These are phyloP conservation scores for Neurospora sp. DNA, from an alignment of 495 filamentous ascomycete species.

Conservation along the genomic window DNA sequence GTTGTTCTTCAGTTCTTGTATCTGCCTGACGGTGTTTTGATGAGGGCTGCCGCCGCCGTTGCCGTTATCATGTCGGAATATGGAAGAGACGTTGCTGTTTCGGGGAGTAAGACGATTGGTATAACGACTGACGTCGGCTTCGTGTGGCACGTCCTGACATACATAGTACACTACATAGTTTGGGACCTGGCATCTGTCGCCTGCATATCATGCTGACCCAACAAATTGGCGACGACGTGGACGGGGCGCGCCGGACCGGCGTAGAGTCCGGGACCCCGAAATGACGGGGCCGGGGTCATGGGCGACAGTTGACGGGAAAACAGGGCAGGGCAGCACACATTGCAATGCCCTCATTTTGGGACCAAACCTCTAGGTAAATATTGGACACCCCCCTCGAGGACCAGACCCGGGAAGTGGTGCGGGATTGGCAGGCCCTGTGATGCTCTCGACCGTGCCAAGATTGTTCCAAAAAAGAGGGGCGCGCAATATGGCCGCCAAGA, in stretches of 20 bases:
- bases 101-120: background rate
- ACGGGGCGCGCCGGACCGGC: background rate
- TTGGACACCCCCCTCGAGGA: background rate
- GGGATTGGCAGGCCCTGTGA: background rate
- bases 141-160: too few relatives aligned
- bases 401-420: background rate
- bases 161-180: background rate
- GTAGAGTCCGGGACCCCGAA: background rate
- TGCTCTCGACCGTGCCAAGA: background rate
- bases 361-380: background rate
- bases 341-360: background rate
- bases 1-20: background rate
- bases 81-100: background rate
- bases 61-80: background rate
- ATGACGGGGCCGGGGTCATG: background rate
- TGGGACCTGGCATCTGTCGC: background rate
- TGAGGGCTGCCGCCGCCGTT: background rate
- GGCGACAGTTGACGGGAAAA: background rate
- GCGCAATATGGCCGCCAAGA: background rate
- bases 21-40: background rate
- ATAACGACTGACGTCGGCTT: background rate
- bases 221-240: background rate
- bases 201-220: background rate
- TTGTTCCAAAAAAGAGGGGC: background rate
- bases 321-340: background rate